These are phyloP conservation scores for Vitis hybrid DNA, from an alignment of 177 flowering plant species.

Conservation along the genomic window DNA sequence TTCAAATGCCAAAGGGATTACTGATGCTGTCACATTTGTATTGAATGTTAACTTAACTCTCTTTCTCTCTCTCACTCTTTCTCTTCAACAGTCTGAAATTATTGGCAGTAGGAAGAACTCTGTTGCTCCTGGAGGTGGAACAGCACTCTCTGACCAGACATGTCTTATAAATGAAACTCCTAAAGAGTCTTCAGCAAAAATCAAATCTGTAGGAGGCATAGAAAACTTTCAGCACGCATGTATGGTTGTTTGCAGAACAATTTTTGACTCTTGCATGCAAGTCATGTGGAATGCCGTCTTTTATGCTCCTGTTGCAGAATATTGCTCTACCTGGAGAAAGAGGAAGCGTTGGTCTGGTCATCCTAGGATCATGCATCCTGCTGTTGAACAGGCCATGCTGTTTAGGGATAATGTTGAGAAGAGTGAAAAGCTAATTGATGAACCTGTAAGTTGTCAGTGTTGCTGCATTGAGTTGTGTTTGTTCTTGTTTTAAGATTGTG, in stretches of 20 bases:
- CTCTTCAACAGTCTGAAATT: slow-evolving; percentile 33
- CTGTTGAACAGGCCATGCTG: slow-evolving; percentile 12
- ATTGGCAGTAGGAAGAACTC: slow-evolving; percentile 12
- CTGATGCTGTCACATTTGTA: slow-evolving; percentile 3
- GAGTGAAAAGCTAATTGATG: slow-evolving; percentile 13
- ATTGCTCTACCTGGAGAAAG: slow-evolving; percentile 66
- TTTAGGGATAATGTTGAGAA: slow-evolving; percentile 2
- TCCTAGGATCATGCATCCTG: slow-evolving; percentile 12
- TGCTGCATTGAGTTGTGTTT: slow-evolving; percentile 3
- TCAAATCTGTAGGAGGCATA: slow-evolving; percentile 59
- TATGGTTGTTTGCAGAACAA: slow-evolving; percentile 30
- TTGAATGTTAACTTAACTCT: background rate
- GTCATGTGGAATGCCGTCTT: slow-evolving; percentile 89
- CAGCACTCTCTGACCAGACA: slow-evolving; percentile 13
- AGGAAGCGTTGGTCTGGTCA: slow-evolving; percentile 52
- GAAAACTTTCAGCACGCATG: slow-evolving; percentile 47
- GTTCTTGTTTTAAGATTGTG: background rate
- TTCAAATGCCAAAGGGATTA: background rate
- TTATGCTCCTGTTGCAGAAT: slow-evolving; percentile 60
- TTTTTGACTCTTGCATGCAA: slow-evolving; percentile 68
- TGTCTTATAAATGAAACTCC: slow-evolving; percentile 7
- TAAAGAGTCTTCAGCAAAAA: slow-evolving; percentile 8
- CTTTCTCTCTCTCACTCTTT: background rate
- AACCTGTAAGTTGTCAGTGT: slow-evolving; percentile 28
- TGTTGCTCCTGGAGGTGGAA: slow-evolving; percentile 17